Percentiles rank a stretch among this genome's conserved stretches.
Evolutionary conservation across 2,329 filamentous ascomycete genomes (phyloP).

Genomic region (Pseudogymnoascus sp.): DNA sequence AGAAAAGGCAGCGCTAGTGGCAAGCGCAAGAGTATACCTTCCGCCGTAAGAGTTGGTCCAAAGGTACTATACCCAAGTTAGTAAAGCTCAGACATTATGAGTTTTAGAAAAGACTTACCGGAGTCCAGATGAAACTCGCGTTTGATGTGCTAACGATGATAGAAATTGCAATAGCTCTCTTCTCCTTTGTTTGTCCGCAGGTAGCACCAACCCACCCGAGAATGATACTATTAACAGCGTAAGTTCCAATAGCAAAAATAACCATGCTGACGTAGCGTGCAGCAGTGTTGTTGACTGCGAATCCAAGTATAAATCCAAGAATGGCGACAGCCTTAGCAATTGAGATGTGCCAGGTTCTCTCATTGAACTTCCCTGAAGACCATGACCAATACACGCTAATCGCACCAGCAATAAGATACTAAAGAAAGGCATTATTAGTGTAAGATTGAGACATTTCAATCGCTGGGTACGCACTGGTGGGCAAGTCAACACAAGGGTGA

Average conservation of each 20-base stretch:
- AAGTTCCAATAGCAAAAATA: conserved; percentile 39
- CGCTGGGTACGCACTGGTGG: no score
- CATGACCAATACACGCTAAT: conserved; percentile 43
- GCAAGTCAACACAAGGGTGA: no score
- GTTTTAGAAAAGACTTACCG: no score
- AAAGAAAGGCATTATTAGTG: background rate
- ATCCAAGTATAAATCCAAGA: conserved; percentile 38
- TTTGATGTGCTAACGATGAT: no score
- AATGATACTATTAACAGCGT: conserved; percentile 42
- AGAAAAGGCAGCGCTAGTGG: no score
- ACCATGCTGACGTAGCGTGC: conserved; percentile 39
- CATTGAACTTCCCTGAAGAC: conserved; percentile 44
- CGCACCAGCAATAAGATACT: conserved; percentile 38
- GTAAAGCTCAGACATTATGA: no score
- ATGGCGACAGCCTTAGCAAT: conserved; percentile 38
- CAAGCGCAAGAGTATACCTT: no score
- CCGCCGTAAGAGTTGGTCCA: no score
- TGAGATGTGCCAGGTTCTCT: conserved; percentile 46
- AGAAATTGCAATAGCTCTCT: no score
- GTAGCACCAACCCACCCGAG: conserved; percentile 42
- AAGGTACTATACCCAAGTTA: no score
- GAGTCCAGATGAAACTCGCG: no score
- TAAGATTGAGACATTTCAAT: no score
- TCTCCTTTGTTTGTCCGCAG: conserved; percentile 25
- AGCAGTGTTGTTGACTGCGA: conserved; percentile 34